These are phyloP conservation scores for Sporisorium exsertum DNA, from an alignment of 1,284 basidiomycete genomes.

Conservation along the genomic window DNA sequence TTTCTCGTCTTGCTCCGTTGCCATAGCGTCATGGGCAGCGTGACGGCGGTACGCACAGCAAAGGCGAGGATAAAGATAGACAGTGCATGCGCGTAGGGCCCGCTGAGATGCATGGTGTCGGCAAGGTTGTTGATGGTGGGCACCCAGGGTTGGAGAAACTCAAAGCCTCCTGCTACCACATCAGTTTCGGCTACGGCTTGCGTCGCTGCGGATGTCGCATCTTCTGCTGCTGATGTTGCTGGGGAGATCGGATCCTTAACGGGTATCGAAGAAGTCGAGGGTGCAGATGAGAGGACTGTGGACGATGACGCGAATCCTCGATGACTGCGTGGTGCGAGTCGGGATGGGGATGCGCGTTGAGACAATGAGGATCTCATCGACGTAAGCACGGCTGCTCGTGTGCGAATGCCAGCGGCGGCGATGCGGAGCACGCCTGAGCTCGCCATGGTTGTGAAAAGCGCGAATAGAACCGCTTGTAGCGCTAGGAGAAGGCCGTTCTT, in stretches of 20 bases:
- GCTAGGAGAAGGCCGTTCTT: not conserved
- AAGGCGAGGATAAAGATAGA: conserved; percentile 82
- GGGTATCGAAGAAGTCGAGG: conserved; percentile 8
- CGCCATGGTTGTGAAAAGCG: conserved; percentile 21
- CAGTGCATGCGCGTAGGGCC: conserved; percentile 70
- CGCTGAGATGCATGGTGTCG: conserved; percentile 45
- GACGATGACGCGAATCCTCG: conserved; percentile 32
- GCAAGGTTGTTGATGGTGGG: conserved; percentile 47
- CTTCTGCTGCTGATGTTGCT: not conserved
- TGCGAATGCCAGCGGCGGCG: conserved; percentile 21
- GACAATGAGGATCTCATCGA: conserved; percentile 5
- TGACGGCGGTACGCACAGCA: conserved; percentile 75
- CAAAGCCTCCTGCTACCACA: conserved; percentile 34
- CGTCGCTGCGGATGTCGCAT: conserved; percentile 4
- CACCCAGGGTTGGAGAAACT: conserved; percentile 47
- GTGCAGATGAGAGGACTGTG: not conserved
- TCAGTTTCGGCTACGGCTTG: conserved; percentile 13
- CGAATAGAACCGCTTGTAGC: too few relatives aligned
- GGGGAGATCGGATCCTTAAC: not conserved
- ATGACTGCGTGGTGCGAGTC: not conserved
- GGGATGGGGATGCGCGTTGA: not conserved
- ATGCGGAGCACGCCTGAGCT: conserved; percentile 17
- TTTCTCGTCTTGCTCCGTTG: conserved; percentile 77
- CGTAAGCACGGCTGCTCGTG: conserved; percentile 13
- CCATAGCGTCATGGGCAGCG: conserved; percentile 84